Evolutionary conservation across 768 basidiomycete species (phyloP), one percentile per base, ranked within the genome.

Genomic region (Naematelia encephala): DNA sequence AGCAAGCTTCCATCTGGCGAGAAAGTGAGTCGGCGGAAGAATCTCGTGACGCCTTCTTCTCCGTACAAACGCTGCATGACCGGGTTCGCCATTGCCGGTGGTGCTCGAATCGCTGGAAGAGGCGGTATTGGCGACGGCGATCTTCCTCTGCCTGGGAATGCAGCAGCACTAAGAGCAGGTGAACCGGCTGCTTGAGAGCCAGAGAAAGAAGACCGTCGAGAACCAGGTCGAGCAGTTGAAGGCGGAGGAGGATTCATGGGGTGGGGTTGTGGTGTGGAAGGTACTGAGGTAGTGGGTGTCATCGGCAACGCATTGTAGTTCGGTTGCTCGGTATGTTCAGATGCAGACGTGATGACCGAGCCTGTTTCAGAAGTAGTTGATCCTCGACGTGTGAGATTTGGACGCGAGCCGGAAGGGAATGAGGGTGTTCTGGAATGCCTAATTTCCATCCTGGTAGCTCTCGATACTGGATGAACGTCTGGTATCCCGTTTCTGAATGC

Each of bases 1-100:
- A 99, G 82, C 30, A 99, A 80, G 10, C 87, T 90, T 0, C 96
- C 96, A 73, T 99, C 96, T 1, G 94, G 90, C 55, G 90, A 91
- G 79, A 97, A 99, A 11, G 88, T 87, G 60, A 99, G 80, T 30
- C 96, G 83, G 26, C 96, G 81, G 82, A 98, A 99, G 80, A 98
- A 99, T 68, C 93, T 91, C 3, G 91, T 91, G 69, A 85, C 90
- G 66, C 86, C 89, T 76, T 97, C 93, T 76, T 98, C 94, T 47
- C 93, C 91, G 70, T 98, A 99, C 13, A 99, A 80, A 71, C 87
- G 87, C 59, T 91, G 85, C 83, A 79, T 4, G 83, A 79, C 5
- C 2, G 73, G 57, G 0, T 68, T 60, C 10, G 71, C 57, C 2
- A 70, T 64, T 5, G 77, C 68, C 2, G 87, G 82, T 21, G 82